A percentile compares a stretch with the other conserved stretches of the same genome.
These are phyloP conservation scores for Lojkania enalia DNA, from an alignment of 2,329 filamentous ascomycete genomes.

Conservation along the genomic window DNA sequence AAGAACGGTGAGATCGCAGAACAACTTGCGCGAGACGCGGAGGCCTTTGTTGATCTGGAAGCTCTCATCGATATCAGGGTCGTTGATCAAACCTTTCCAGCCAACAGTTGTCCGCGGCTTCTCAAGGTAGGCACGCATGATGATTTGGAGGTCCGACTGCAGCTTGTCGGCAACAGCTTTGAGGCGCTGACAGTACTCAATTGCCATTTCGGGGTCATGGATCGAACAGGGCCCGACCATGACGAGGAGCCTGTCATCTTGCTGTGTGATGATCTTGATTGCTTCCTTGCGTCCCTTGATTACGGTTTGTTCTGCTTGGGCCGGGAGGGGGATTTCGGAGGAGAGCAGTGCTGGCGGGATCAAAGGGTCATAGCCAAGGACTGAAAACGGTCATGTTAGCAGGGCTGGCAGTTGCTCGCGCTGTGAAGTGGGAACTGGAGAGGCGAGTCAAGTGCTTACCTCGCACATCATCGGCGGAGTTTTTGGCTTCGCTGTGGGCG, in stretches of 20 bases:
- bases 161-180: constrained; percentile 79
- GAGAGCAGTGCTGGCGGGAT: constrained; percentile 87
- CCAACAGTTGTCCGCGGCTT: constrained; percentile 97
- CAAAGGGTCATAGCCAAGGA: constrained; percentile 90
- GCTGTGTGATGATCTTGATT: constrained; percentile 75
- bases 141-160: constrained; percentile 79
- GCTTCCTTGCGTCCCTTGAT: constrained; percentile 70
- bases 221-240: constrained; percentile 96
- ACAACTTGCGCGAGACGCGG: constrained; percentile 87
- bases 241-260: constrained; percentile 86
- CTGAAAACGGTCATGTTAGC: constrained; percentile 52
- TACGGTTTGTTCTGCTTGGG: constrained; percentile 66
- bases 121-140: constrained; percentile 99
- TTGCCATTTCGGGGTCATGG: constrained; percentile 84
- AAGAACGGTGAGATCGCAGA: constrained; percentile 80
- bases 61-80: constrained; percentile 94
- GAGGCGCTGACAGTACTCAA: constrained; percentile 84
- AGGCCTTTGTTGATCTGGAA: constrained; percentile 99
- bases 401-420: no score
- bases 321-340: constrained; percentile 74
- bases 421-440: not conserved
- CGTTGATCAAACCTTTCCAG: constrained; percentile 99
- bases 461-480: constrained; percentile 56
- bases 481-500: constrained; percentile 29
- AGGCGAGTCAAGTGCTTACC: constrained; percentile 41